Percentiles rank a stretch among this genome's conserved stretches.
phyloP scores from a whole-genome alignment of 768 basidiomycete genomes.

The Strobilomyces dryophilus region DNA sequence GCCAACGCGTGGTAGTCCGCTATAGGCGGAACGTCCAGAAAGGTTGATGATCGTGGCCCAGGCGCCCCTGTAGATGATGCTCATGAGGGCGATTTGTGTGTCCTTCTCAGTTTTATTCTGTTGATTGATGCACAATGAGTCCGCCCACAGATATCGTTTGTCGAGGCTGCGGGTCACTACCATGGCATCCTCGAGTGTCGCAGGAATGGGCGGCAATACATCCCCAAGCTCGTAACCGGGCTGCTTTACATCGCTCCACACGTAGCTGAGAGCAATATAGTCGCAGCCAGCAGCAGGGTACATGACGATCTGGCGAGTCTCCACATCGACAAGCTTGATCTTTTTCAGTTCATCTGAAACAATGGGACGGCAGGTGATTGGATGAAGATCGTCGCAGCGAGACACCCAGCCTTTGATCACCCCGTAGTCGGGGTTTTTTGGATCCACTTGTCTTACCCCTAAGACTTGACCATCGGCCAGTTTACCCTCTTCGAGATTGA shows the following conservation, averaged over 20 bases:
- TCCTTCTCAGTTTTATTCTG: slow-evolving; percentile 3
- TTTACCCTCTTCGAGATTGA: not conserved
- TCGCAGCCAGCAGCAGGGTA: slow-evolving; percentile 6
- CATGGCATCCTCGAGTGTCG: slow-evolving; percentile 18
- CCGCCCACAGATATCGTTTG: slow-evolving; percentile 15
- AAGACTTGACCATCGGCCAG: not conserved
- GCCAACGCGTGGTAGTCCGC: slow-evolving; percentile 14
- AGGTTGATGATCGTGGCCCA: slow-evolving; percentile 14
- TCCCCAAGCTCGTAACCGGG: slow-evolving; percentile 8
- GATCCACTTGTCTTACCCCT: slow-evolving; percentile 7
- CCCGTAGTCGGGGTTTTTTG: not conserved
- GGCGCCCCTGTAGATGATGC: slow-evolving; percentile 12
- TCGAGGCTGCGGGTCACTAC: slow-evolving; percentile 10
- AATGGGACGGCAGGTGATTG: slow-evolving; percentile 1
- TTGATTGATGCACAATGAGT: slow-evolving; percentile 18
- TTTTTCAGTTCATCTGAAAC: slow-evolving; percentile 2
- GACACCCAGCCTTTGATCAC: slow-evolving; percentile 8
- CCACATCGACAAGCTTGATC: slow-evolving; percentile 10
- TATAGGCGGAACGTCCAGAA: slow-evolving; percentile 1
- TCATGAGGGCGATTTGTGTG: slow-evolving; percentile 12
- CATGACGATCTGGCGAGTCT: slow-evolving; percentile 3
- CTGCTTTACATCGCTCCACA: slow-evolving; percentile 14
- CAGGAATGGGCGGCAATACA: slow-evolving; percentile 7
- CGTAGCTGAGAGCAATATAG: slow-evolving; percentile 15
- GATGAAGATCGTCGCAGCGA: slow-evolving; percentile 7